Percentiles rank a stretch among this genome's conserved stretches.
Evolutionary conservation across 352 stramenopile genomes (phyloP).

Genomic region (Vaucheria bursata): DNA sequence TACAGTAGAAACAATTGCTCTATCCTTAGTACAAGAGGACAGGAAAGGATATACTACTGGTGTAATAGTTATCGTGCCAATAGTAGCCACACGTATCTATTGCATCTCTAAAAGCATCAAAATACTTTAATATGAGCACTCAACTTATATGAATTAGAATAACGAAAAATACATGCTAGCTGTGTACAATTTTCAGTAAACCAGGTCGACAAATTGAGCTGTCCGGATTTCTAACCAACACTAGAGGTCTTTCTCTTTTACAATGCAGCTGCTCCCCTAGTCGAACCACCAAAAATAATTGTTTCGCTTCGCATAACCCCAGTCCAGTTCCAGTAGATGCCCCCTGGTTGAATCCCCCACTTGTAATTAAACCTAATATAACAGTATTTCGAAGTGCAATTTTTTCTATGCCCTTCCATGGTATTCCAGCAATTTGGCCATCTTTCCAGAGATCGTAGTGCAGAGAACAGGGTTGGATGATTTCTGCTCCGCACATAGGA

Average conservation of each 20-base stretch:
- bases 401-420: background rate
- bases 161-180: background rate
- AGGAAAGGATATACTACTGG: too few relatives aligned
- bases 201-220: background rate
- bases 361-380: background rate
- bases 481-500: background rate
- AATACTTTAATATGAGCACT: background rate
- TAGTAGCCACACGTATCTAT: too few relatives aligned
- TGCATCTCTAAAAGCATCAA: background rate
- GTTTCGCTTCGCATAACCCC: background rate
- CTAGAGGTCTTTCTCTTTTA: background rate
- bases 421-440: background rate
- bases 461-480: background rate
- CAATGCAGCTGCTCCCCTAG: background rate
- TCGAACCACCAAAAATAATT: background rate
- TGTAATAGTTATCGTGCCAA: too few relatives aligned
- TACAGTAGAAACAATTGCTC: too few relatives aligned
- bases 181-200: background rate
- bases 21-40: too few relatives aligned
- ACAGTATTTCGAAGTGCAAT: background rate
- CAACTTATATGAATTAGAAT: background rate
- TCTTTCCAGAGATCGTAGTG: background rate
- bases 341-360: background rate
- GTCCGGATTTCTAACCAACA: background rate
- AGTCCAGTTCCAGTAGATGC: background rate